Evolutionary conservation across 1,139 yeast genomes (phyloP), one percentile per base, ranked within the genome.

Genomic region (Diutina ranongensis): DNA sequence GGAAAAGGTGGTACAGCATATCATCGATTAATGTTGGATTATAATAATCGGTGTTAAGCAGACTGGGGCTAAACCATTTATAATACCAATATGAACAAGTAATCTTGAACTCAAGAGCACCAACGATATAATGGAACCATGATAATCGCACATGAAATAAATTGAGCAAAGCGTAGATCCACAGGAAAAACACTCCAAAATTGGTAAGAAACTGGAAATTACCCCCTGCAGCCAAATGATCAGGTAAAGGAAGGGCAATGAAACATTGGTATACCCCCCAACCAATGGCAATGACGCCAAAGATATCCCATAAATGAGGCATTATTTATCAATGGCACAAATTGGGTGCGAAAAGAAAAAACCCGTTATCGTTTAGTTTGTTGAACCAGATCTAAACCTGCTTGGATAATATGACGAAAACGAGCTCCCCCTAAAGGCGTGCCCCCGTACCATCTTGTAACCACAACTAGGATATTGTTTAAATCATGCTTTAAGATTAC

Each of bases 371-470:
- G 31, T 31, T 31, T 31, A 10, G 34, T 15, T 12, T 22, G 33
- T 25, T 38, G 22, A 5, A 38, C 15, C 42, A 38, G 42, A 22
- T 76, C 76, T 15, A 65, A 59, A 0, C 78, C 78, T 4, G 71
- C 72, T 35, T 71, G 67, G 31, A 75, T 70, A 5, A 83, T 81
- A 53, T 78, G 80, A 48, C 83, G 64, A 53, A 81, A 83, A 47
- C 92, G 60, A 35, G 75, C 68, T 4, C 83, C 67, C 0, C 92
- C 89, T 40, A 82, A 54, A 1, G 82, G 81, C 0, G 68, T 68
- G 0, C 89, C 88, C 2, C 85, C 86, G 56, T 79, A 80, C 89
- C 89, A 82, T 49, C 92, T 57, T 0, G 83, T 75, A 1, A 80
- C 88, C 15, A 81, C 74, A 0, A 81, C 71, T 18, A 82, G 54